phyloP scores from a whole-genome alignment of 192 early-diverging fungal genomes.

The Obelidium mucronatum region DNA sequence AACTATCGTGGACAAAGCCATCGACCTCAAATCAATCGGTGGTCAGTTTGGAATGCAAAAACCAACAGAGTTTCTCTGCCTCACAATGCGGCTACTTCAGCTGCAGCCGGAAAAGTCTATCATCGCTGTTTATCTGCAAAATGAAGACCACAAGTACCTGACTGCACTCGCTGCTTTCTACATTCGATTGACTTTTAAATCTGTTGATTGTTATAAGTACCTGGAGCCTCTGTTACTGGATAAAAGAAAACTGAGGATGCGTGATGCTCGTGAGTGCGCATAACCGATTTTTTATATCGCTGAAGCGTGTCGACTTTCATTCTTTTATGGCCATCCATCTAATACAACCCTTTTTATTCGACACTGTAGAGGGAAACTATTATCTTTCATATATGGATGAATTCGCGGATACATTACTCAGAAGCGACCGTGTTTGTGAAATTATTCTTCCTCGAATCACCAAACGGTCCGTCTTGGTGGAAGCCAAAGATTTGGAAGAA shows the following conservation, averaged over 20 bases:
- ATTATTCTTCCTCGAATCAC: slow-evolving; percentile 87
- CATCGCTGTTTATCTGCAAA: slow-evolving; percentile 79
- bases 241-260: slow-evolving; percentile 80
- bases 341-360: slow-evolving; percentile 3
- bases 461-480: slow-evolving; percentile 82
- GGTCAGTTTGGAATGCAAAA: slow-evolving; percentile 85
- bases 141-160: slow-evolving; percentile 89
- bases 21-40: slow-evolving; percentile 74
- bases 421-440: slow-evolving; percentile 83
- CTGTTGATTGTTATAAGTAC: slow-evolving; percentile 81
- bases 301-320: not conserved
- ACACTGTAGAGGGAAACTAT: slow-evolving; percentile 50
- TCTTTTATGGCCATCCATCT: too few species aligned
- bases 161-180: slow-evolving; percentile 92
- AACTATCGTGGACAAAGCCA: slow-evolving; percentile 89
- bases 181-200: slow-evolving; percentile 77
- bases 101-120: slow-evolving; percentile 92
- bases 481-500: slow-evolving; percentile 82
- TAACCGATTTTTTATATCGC: not conserved
- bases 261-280: slow-evolving; percentile 39
- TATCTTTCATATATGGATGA: slow-evolving; percentile 84
- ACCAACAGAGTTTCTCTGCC: slow-evolving; percentile 92
- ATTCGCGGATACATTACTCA: slow-evolving; percentile 86
- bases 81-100: slow-evolving; percentile 88
- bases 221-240: slow-evolving; percentile 89